Evolutionary conservation across 192 early-diverging fungal species (phyloP), one percentile per base, ranked within the genome.

Genomic region (Lobosporangium transversale): DNA sequence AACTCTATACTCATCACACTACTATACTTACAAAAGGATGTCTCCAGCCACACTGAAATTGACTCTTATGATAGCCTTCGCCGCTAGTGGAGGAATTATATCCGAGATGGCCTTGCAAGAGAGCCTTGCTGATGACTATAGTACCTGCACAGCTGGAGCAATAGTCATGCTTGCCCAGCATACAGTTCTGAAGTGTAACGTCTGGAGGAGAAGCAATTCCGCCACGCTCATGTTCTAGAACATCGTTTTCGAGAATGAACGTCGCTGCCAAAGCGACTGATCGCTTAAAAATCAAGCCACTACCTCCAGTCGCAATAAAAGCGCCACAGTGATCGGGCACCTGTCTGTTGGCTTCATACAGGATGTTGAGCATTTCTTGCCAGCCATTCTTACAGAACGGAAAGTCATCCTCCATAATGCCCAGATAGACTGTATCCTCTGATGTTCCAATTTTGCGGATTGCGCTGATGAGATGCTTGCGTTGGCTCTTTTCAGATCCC

Each of bases 41-140:
- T 53, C 85, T 69, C 85, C 85, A 86, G 15, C 82, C 82, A 60
- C 85, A 86, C 58, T 86, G 85, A 35, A 82, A 86, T 37, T 86
- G 80, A 50, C 70, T 70, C 31, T 75, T 71, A 29, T 71, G 68
- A 59, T 86, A 86, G 10, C 62, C 56, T 4, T 86, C 80, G 21
- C 65, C 55, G 53, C 85, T 86, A 15, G 80, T 86, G 14, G 82
- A 83, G 20, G 85, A 66, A 43, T 86, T 86, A 53, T 78, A 84
- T 14, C 85, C 85, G 52, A 86, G 78, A 66, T 86, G 85, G 31
- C 81, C 71, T 62, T 81, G 83, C 20, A 86, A 66, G 27, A 86
- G 54, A 5, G 74, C 75, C 49, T 76, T 81, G 48, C 80, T 83
- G 20, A 69, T 80, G 4, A 86, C 80, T 33, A 86, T 48, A 4